Conservation (phyloP, 2,329 filamentous ascomycete species). For the Fusarium sp. region DNA sequence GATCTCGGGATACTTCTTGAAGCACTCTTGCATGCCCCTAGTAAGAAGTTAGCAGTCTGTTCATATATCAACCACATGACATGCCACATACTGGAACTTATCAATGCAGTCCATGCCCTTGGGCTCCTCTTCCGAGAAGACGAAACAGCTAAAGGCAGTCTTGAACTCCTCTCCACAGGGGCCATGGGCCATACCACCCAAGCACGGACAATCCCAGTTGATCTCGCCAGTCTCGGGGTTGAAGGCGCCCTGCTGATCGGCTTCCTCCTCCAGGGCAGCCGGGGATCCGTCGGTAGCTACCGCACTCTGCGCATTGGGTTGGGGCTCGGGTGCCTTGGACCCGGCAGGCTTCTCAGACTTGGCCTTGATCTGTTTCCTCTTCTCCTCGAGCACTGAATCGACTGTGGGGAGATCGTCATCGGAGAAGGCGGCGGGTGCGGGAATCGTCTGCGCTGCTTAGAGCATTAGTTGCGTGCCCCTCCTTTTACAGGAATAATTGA, state of each 20-base stretch:
- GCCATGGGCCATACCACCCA: constrained; percentile 96
- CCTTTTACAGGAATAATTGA: neutral
- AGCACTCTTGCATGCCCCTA: constrained; percentile 98
- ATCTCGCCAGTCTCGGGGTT: constrained; percentile 99
- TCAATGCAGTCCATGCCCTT: constrained; percentile 99
- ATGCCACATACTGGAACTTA: constrained; percentile 86
- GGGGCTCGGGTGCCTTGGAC: constrained; percentile 43
- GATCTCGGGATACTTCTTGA: constrained; percentile 91
- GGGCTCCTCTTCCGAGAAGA: constrained; percentile 93
- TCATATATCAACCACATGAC: neutral
- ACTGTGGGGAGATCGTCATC: constrained; percentile 75
- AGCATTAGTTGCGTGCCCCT: constrained; percentile 22
- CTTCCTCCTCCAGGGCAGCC: constrained; percentile 81
- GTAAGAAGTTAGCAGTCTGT: constrained; percentile 46
- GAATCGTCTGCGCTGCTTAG: constrained; percentile 48
- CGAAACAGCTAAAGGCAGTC: constrained; percentile 97
- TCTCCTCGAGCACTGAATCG: constrained; percentile 77
- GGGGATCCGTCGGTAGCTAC: constrained; percentile 57
- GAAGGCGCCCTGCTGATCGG: constrained; percentile 90
- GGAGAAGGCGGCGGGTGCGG: constrained; percentile 67
- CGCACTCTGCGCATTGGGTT: constrained; percentile 48
- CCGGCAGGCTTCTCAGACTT: constrained; percentile 50
- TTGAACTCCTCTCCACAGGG: constrained; percentile 97
- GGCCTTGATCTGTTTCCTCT: constrained; percentile 64
- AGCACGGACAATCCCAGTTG: constrained; percentile 99